A percentile compares a stretch with the other conserved stretches of the same genome.
phyloP scores from a whole-genome alignment of 1,139 yeast species.

The Nakaseomyces delphensis region DNA sequence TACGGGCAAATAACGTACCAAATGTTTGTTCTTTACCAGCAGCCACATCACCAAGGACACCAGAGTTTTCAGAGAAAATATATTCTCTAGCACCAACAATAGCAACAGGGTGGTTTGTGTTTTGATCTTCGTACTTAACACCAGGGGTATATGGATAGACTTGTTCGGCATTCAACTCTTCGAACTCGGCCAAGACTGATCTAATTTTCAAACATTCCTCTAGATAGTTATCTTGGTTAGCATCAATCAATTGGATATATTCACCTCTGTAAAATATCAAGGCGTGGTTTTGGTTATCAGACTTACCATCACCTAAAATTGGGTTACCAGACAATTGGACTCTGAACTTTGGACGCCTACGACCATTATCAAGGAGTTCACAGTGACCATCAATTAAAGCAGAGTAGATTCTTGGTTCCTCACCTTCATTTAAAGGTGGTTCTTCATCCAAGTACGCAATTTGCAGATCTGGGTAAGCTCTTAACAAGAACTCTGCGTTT shows the following conservation, averaged over 20 bases:
- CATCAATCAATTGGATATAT: slow-evolving; percentile 94
- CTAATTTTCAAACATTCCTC: slow-evolving; percentile 98
- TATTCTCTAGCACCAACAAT: slow-evolving; percentile 99
- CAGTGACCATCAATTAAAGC: slow-evolving; percentile 98
- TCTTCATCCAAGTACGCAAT: slow-evolving; percentile 97
- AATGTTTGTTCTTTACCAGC: slow-evolving; percentile 99
- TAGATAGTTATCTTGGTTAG: slow-evolving; percentile 95
- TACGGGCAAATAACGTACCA: slow-evolving; percentile 96
- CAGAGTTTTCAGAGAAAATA: slow-evolving; percentile 97
- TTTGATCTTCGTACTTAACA: slow-evolving; percentile 40
- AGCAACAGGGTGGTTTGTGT: slow-evolving; percentile 73
- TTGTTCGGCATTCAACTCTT: slow-evolving; percentile 84
- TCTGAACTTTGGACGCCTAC: slow-evolving; percentile 98
- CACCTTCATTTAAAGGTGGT: slow-evolving; percentile 83
- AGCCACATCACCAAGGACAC: slow-evolving; percentile 98
- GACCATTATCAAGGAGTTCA: slow-evolving; percentile 94
- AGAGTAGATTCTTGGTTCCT: slow-evolving; percentile 94
- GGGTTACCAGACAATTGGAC: slow-evolving; percentile 98
- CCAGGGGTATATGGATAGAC: slow-evolving; percentile 66
- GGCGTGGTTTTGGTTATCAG: slow-evolving; percentile 98
- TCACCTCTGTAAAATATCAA: slow-evolving; percentile 97
- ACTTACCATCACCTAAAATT: slow-evolving; percentile 98
- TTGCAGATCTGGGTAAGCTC: slow-evolving; percentile 98
- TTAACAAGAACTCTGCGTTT: slow-evolving; percentile 92
- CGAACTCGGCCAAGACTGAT: slow-evolving; percentile 95